Conservation (phyloP, 2,329 filamentous ascomycete genomes). For the Fusarium incarnatum region DNA sequence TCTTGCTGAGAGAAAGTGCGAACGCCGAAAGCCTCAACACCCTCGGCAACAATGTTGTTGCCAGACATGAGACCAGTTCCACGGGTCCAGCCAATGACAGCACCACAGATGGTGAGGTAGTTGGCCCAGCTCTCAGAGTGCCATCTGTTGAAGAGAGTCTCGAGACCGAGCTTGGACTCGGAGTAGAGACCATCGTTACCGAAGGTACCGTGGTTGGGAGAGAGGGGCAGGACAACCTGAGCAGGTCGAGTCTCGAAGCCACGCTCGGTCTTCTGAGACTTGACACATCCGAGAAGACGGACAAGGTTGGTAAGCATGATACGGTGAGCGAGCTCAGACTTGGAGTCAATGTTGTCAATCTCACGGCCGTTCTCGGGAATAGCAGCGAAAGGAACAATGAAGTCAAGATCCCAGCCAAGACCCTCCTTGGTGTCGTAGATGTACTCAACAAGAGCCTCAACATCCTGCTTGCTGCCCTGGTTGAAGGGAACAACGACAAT, state of each 20-base stretch:
- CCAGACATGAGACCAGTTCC: slow-evolving; percentile 97
- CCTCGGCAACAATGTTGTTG: slow-evolving; percentile 97
- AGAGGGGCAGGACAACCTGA: slow-evolving; percentile 94
- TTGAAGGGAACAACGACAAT: slow-evolving; percentile 99
- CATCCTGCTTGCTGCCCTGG: slow-evolving; percentile 97
- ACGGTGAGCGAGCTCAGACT: slow-evolving; percentile 96
- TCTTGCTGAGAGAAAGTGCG: slow-evolving; percentile 99
- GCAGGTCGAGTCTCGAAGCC: slow-evolving; percentile 96
- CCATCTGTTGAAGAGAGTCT: slow-evolving; percentile 99
- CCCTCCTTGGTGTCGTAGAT: slow-evolving; percentile 97
- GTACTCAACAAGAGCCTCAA: slow-evolving; percentile 92
- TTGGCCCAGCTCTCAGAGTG: slow-evolving; percentile 97
- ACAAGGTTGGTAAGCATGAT: slow-evolving; percentile 99
- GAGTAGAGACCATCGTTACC: slow-evolving; percentile 98
- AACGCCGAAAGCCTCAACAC: slow-evolving; percentile 95
- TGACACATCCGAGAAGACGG: slow-evolving; percentile 89
- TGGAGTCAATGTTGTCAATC: slow-evolving; percentile 96
- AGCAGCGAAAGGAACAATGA: slow-evolving; percentile 93
- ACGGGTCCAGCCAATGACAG: slow-evolving; percentile 98
- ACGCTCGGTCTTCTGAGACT: slow-evolving; percentile 86
- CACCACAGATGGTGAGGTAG: slow-evolving; percentile 98
- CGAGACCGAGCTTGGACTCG: slow-evolving; percentile 95
- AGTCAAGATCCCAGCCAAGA: slow-evolving; percentile 98
- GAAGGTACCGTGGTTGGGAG: slow-evolving; percentile 98
- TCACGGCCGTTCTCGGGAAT: slow-evolving; percentile 98